phyloP scores from a whole-genome alignment of 148 eudicot species.

The Persicaria maculosa region DNA sequence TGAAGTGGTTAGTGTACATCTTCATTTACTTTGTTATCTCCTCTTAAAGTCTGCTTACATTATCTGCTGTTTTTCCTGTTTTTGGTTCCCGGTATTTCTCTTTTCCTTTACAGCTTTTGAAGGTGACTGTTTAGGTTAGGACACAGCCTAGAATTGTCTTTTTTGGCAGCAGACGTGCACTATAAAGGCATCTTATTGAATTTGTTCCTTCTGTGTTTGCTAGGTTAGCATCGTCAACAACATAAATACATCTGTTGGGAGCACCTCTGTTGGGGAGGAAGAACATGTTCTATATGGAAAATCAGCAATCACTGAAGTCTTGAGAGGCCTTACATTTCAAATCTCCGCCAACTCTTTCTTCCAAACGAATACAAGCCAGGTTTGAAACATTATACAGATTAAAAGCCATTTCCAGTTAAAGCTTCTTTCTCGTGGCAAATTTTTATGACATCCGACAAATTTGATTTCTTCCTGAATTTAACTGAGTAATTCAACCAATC shows the following conservation, averaged over 20 bases:
- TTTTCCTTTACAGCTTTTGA: not conserved
- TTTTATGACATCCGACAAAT: conserved; percentile 1
- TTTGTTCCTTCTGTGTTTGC: not conserved
- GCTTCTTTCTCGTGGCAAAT: not conserved
- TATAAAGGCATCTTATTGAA: not conserved
- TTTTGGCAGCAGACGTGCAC: not conserved
- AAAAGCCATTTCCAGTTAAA: not conserved
- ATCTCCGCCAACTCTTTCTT: conserved; percentile 99
- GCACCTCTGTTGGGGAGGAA: conserved; percentile 84
- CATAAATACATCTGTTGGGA: conserved; percentile 85
- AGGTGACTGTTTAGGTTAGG: not conserved
- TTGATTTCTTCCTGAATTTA: conserved; percentile 9
- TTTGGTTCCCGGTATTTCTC: not conserved
- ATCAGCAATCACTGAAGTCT: conserved; percentile 66
- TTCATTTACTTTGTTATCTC: not conserved
- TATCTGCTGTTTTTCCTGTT: not conserved
- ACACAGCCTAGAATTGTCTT: not conserved
- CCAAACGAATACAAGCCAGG: conserved; percentile 94
- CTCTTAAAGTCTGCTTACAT: not conserved
- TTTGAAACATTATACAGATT: conserved; percentile 16
- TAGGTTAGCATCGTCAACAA: conserved; percentile 94
- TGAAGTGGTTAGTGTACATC: conserved; percentile 62
- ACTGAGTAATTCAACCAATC: conserved; percentile 13
- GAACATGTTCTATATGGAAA: conserved; percentile 76
- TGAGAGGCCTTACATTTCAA: conserved; percentile 83